Percentiles rank a stretch among this genome's conserved stretches.
Evolutionary conservation across 2,329 filamentous ascomycete genomes (phyloP).

Genomic region (Colletotrichum abscissum): DNA sequence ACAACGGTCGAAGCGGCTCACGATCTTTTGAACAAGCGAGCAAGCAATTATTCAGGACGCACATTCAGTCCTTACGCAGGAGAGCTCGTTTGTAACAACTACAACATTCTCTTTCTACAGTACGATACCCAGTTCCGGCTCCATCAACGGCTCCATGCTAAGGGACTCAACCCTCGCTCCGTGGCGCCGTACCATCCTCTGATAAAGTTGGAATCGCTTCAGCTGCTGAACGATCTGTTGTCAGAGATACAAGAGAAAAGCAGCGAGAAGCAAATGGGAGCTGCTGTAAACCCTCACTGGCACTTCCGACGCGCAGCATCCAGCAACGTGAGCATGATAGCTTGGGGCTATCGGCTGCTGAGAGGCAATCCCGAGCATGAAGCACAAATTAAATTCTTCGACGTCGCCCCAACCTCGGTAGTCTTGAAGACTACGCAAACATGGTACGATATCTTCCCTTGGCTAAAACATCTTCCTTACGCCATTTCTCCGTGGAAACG

Average conservation of each 20-base stretch:
- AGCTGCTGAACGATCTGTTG: constrained; percentile 13
- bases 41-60: constrained; percentile 11
- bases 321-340: constrained; percentile 8
- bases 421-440: not conserved
- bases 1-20: constrained; percentile 22
- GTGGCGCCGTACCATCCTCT: constrained; percentile 4
- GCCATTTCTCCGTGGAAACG: constrained; percentile 25
- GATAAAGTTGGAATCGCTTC: not conserved
- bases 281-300: not conserved
- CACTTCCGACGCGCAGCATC: constrained; percentile 4
- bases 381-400: constrained; percentile 3
- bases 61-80: not conserved
- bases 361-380: constrained; percentile 1
- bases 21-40: constrained; percentile 20
- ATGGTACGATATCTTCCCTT: constrained; percentile 9
- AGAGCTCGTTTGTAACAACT: not conserved
- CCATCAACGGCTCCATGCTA: not conserved
- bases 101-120: constrained; percentile 22
- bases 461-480: constrained; percentile 9
- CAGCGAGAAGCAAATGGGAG: not conserved
- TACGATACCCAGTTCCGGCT: constrained; percentile 11
- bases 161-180: not conserved
- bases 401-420: not conserved
- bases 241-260: not conserved
- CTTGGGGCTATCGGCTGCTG: constrained; percentile 2